Evolutionary conservation across 1,284 basidiomycete species (phyloP).

Genomic region (Puccinia hordei): DNA sequence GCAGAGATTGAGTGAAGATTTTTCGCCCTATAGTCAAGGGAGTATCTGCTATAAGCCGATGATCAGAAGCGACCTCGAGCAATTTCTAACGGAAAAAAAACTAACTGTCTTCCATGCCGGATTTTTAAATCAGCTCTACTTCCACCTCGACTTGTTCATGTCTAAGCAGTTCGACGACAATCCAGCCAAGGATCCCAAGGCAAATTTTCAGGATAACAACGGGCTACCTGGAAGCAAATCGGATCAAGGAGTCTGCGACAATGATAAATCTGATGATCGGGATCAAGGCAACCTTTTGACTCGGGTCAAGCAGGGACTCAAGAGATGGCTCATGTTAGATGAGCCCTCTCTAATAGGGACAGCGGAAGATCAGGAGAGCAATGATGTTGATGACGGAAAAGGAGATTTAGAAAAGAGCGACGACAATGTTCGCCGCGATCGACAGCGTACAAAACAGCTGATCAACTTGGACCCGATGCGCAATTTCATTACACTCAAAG

Average conservation of each 20-base stretch:
- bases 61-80: slow-evolving; percentile 69
- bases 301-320: background rate
- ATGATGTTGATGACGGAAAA: background rate
- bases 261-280: background rate
- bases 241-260: slow-evolving; percentile 5
- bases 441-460: background rate
- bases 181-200: background rate
- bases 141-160: slow-evolving; percentile 73
- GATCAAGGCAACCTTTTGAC: background rate
- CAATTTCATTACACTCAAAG: background rate
- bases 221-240: background rate
- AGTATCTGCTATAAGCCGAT: slow-evolving; percentile 76
- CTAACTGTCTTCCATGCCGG: slow-evolving; percentile 67
- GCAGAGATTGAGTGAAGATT: slow-evolving; percentile 65
- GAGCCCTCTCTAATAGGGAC: background rate
- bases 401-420: background rate
- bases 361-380: background rate
- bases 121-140: slow-evolving; percentile 73
- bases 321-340: background rate
- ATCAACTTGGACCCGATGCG: slow-evolving; percentile 11
- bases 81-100: slow-evolving; percentile 65
- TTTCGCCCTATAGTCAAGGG: slow-evolving; percentile 72
- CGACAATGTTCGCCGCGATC: no score
- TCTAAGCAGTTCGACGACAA: slow-evolving; percentile 61
- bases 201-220: background rate